These are phyloP conservation scores for Neophaeococcomyces aloes DNA, from an alignment of 2,329 filamentous ascomycete genomes.

Conservation along the genomic window DNA sequence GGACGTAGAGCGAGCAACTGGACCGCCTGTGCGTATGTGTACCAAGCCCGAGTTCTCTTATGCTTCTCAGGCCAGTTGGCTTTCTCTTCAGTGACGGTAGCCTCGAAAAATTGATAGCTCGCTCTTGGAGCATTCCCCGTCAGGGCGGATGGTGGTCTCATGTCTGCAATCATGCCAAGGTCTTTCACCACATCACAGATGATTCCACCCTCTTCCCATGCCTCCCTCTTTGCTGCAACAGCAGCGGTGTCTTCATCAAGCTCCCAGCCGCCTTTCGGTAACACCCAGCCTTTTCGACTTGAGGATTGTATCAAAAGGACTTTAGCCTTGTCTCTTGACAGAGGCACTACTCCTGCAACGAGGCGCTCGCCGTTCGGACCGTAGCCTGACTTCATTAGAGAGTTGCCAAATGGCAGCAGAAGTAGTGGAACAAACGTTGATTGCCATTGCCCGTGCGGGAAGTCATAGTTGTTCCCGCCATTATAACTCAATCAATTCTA, in stretches of 20 bases:
- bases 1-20: slow-evolving; percentile 66
- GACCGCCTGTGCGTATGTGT: slow-evolving; percentile 71
- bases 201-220: slow-evolving; percentile 97
- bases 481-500: neutral
- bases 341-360: slow-evolving; percentile 85
- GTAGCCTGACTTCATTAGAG: slow-evolving; percentile 54
- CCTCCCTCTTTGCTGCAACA: slow-evolving; percentile 76
- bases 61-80: slow-evolving; percentile 85
- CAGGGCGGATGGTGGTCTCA: slow-evolving; percentile 47
- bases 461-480: slow-evolving; percentile 28
- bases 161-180: slow-evolving; percentile 76
- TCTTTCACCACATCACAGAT: slow-evolving; percentile 73
- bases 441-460: slow-evolving; percentile 39
- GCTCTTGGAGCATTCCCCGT: slow-evolving; percentile 56
- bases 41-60: slow-evolving; percentile 85
- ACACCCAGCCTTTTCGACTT: slow-evolving; percentile 82
- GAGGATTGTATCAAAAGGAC: slow-evolving; percentile 92
- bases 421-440: slow-evolving; percentile 34
- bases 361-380: slow-evolving; percentile 84
- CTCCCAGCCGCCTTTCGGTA: slow-evolving; percentile 97
- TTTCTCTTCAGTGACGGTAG: slow-evolving; percentile 75
- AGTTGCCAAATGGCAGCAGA: slow-evolving; percentile 1
- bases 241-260: slow-evolving; percentile 79
- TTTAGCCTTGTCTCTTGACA: slow-evolving; percentile 73
- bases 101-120: slow-evolving; percentile 57